phyloP scores from a whole-genome alignment of 352 stramenopile species.

The Blastocystis sp. region DNA sequence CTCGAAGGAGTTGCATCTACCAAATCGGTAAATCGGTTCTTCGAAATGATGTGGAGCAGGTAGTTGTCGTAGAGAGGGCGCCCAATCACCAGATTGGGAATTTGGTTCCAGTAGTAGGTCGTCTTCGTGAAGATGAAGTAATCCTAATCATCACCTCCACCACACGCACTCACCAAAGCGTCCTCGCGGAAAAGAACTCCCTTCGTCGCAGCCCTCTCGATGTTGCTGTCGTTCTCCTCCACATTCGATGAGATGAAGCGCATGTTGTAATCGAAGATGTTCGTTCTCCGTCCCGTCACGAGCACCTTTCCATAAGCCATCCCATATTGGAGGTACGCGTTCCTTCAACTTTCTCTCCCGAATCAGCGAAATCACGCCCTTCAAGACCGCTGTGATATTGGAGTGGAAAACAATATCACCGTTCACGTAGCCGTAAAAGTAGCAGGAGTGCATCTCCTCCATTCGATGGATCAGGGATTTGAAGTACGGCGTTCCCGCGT shows the following conservation, averaged over 20 bases:
- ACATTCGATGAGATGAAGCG: background rate
- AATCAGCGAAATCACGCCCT: background rate
- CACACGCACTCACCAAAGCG: background rate
- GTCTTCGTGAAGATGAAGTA: background rate
- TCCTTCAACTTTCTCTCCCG: background rate
- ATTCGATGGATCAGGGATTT: constrained; percentile 11
- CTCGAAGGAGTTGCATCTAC: background rate
- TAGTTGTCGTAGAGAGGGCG: background rate
- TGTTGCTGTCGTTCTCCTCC: background rate
- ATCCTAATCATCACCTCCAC: background rate
- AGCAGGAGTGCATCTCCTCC: background rate
- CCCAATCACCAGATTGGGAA: constrained; percentile 17
- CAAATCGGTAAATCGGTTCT: background rate
- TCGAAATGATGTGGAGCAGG: background rate
- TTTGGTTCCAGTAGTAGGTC: background rate
- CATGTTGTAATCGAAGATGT: background rate
- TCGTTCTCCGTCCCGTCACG: constrained; percentile 5
- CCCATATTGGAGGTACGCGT: background rate
- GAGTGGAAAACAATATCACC: background rate
- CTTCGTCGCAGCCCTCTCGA: background rate
- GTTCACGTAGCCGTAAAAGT: background rate
- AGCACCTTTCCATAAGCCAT: background rate
- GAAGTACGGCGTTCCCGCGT: constrained; percentile 9
- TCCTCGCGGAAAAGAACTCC: constrained; percentile 20
- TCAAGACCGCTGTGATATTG: background rate